A percentile compares a stretch with the other conserved stretches of the same genome.
phyloP scores from a whole-genome alignment of 2,329 filamentous ascomycete genomes.

The Fonsecaea pedrosoi region DNA sequence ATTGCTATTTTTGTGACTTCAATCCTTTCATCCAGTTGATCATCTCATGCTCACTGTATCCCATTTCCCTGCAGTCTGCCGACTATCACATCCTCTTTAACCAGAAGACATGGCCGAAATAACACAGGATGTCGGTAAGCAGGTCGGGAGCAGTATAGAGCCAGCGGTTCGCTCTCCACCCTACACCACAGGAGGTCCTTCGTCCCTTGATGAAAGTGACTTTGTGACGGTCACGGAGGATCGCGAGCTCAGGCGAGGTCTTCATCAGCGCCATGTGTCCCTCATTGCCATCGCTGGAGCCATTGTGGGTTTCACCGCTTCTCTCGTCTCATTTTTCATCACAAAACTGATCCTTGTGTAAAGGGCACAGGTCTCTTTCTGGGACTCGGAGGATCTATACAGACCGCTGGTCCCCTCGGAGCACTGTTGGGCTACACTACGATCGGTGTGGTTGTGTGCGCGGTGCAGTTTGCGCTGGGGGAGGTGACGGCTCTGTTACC shows the following conservation, averaged over 20 bases:
- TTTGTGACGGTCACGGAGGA: slow-evolving; percentile 52
- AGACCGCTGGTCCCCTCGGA: slow-evolving; percentile 58
- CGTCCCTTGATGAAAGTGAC: slow-evolving; percentile 27
- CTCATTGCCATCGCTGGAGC: slow-evolving; percentile 56
- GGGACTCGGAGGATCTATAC: slow-evolving; percentile 59
- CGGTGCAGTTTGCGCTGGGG: slow-evolving; percentile 59
- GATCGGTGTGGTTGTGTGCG: slow-evolving; percentile 58
- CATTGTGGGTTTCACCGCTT: slow-evolving; percentile 42
- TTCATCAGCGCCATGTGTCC: slow-evolving; percentile 54
- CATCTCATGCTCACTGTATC: neutral
- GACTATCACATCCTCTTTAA: neutral
- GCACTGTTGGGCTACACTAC: slow-evolving; percentile 59
- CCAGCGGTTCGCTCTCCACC: neutral
- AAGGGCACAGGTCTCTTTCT: slow-evolving; percentile 59
- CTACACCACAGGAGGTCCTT: neutral
- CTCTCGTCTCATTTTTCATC: neutral
- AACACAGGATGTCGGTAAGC: slow-evolving; percentile 6
- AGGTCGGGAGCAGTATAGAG: neutral
- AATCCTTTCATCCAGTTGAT: neutral
- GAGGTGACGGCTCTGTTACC: slow-evolving; percentile 60
- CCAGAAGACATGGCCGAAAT: slow-evolving; percentile 9
- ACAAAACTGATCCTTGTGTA: neutral
- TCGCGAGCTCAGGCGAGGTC: slow-evolving; percentile 53
- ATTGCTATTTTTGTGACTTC: neutral
- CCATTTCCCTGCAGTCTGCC: neutral